Conservation (phyloP, 441 rosid species). For the Eutrema salsugineum region DNA sequence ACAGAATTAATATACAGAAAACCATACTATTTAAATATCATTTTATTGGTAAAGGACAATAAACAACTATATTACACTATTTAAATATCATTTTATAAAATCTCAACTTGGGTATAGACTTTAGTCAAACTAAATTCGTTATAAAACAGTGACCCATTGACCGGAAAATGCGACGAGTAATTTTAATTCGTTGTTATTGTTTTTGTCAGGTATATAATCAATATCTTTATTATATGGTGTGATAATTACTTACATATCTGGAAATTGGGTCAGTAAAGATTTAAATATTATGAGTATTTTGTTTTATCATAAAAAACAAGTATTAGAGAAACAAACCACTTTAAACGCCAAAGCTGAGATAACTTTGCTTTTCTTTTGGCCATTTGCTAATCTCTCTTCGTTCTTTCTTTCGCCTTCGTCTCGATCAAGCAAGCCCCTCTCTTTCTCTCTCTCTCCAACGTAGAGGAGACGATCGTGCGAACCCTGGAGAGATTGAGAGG, state of each 20-base stretch:
- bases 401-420: slow-evolving; percentile 5
- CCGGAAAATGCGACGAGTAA: background rate
- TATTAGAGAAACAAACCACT: no score
- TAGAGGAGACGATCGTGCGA: slow-evolving; percentile 21
- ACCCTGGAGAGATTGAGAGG: slow-evolving; percentile 26
- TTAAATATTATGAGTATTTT: no score
- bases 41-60: background rate
- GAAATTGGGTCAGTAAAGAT: no score
- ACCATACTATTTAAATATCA: no score
- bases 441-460: slow-evolving; percentile 18
- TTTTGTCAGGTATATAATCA: background rate
- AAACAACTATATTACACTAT: background rate
- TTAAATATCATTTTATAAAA: background rate
- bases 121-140: slow-evolving; percentile 3
- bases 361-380: slow-evolving; percentile 2
- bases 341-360: slow-evolving; percentile 2
- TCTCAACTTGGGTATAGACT: slow-evolving; percentile 3
- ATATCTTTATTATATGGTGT: background rate
- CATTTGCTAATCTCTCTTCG: background rate
- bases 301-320: no score
- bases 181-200: background rate
- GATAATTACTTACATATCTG: background rate
- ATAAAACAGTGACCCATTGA: slow-evolving; percentile 5
- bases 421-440: slow-evolving; percentile 28
- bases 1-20: background rate